Base-by-base conservation (phyloP, 164 flowering plant genomes). In the Tetrastigma voinierianum region DNA sequence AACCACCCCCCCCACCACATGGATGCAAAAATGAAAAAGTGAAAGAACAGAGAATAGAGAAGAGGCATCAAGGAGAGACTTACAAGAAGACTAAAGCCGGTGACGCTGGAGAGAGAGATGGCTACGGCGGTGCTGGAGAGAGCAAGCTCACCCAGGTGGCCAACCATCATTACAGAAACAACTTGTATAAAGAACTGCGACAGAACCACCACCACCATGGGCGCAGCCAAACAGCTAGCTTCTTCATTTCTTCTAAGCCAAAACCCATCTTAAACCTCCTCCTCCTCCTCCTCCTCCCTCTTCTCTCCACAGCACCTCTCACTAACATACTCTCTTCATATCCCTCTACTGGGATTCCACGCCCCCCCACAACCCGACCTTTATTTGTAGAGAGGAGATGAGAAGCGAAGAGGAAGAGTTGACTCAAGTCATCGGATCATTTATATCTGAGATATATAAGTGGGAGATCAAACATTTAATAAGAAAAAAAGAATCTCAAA, bases 91-190 rank as follows among this genome's bases (percentile, higher is more conserved):
- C 83, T 80, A 67, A 86, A 82, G 43, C 90, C 90, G 20, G 84
- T 70, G 61, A 83, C 90, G 58, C 47, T 17, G 18, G 72, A 12
- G 70, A 86, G 67, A 21, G 90, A 86, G n/a, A 77, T 67, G 57
- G 87, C 84, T 3, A 83, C 68, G 64, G 90, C 78, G 20, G 82
- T 65, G 64, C 87, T 77, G 45, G 90, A 83, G 59, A 86, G 84
- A 49, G 81, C 44, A 14, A 83, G n/a, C n/a, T 80, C 80, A 32
- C 87, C n/a, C n/a, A n/a, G n/a, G 60, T 86, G 90, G 16, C 90
- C 90, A n/a, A 86, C 87, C 80, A 86, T 78, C 84, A 83, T n/a
- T 47, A 76, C 61, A 1, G 87, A 82, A 2, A 82, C 67, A 17
- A 80, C 72, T 45, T 77, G 81, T 56, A 77, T 20, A 17, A 76